Evolutionary conservation across 2,329 filamentous ascomycete genomes (phyloP), one percentile per base, ranked within the genome.

Genomic region (Nigrospora oryzae): DNA sequence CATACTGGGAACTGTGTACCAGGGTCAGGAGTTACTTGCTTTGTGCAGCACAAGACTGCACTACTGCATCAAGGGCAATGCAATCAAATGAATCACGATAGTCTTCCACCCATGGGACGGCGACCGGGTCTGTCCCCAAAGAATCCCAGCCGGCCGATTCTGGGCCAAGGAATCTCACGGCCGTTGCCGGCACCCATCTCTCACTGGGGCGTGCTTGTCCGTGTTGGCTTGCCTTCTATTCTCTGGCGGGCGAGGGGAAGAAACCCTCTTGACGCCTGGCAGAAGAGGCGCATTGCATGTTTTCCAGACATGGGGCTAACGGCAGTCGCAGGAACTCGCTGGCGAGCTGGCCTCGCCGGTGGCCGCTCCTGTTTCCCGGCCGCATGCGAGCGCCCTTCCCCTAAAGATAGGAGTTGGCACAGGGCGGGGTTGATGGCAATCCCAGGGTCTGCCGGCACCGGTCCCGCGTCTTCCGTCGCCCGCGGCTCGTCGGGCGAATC

Each of bases 61-160:
- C 47, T 51, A 52, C 46, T 44, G 46, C 46, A 49, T 43, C 47
- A 51, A 51, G 46, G 49, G 40, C 42, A 51, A 51, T 55, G 48
- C 49, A 53, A 52, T 43, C 43, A 43, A 43, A 47, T 51, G 46
- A 52, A 51, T 48, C 50, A 49, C 38, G 32, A 36, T 35, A 23
- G 38, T 19, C n/a, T 38, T 15, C 36, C 42, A 30, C 40, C 46
- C 15, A 44, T 49, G 42, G 45, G 36, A 42, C 47, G 53, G 50
- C 58, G 52, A 56, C 55, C 56, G 49, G 43, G 41, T 44, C 37
- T 40, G 28, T 36, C 40, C 38, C 23, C 42, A 46, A 51, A 49
- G 49, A 49, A 56, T 54, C 49, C 43, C 15, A 44, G 42, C 43
- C 49, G 19, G 46, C 49, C 43, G 42, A 46, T 40, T 43, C 46